Conservation (phyloP, 2,329 filamentous ascomycete genomes). For the Paramyrothecium sp. region DNA sequence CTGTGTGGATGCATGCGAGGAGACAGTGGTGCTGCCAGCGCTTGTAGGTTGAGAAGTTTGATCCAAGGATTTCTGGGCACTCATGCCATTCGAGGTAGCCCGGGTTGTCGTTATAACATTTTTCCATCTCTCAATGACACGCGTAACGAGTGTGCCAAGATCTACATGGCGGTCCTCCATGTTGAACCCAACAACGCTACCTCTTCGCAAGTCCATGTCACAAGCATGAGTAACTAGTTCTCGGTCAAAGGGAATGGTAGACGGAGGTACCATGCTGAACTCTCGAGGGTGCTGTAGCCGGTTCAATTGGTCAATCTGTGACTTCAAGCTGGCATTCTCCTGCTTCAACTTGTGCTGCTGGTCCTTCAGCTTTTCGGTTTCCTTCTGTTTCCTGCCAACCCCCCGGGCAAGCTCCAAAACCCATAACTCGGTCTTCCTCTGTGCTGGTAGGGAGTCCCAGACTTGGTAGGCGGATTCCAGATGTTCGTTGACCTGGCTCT, state of each 20-base stretch:
- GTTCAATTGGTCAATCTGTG: constrained; percentile 59
- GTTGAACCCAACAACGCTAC: constrained; percentile 44
- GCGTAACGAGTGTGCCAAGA: constrained; percentile 48
- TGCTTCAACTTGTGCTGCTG: constrained; percentile 51
- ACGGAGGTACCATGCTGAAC: constrained; percentile 51
- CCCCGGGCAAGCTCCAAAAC: constrained; percentile 59
- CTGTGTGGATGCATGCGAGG: constrained; percentile 13
- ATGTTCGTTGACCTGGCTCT: constrained; percentile 71
- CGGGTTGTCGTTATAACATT: constrained; percentile 54
- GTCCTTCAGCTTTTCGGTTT: constrained; percentile 50
- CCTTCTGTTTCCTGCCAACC: constrained; percentile 55
- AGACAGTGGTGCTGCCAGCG: constrained; percentile 17
- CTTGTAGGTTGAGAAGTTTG: constrained; percentile 22
- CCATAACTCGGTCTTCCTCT: constrained; percentile 60
- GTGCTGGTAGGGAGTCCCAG: constrained; percentile 65
- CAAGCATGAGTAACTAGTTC: constrained; percentile 45
- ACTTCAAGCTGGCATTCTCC: constrained; percentile 55
- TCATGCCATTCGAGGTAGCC: constrained; percentile 41
- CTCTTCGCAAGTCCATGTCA: constrained; percentile 33
- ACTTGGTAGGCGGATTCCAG: constrained; percentile 73
- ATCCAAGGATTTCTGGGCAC: constrained; percentile 48
- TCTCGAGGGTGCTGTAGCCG: constrained; percentile 59
- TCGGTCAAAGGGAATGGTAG: constrained; percentile 50
- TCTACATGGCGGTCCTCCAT: constrained; percentile 52
- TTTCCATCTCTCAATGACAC: constrained; percentile 63